phyloP scores from a whole-genome alignment of 1,284 basidiomycete genomes.

The Rhodotorula sp. region DNA sequence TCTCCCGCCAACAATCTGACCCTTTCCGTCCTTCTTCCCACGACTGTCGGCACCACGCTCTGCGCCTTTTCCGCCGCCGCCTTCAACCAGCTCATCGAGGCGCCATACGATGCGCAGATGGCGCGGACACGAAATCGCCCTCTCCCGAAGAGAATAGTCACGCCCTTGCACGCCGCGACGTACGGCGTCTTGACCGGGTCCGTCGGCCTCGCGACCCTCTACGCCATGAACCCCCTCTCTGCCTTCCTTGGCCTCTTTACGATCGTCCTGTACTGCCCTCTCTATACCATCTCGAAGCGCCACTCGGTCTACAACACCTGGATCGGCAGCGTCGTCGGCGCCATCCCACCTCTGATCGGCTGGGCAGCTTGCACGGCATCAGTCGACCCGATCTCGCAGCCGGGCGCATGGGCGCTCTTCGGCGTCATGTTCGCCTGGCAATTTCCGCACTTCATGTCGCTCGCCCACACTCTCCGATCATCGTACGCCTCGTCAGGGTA shows the following conservation, averaged over 20 bases:
- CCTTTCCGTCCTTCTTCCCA: conserved; percentile 63
- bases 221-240: conserved; percentile 81
- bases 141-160: conserved; percentile 78
- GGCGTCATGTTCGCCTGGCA: conserved; percentile 93
- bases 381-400: conserved; percentile 65
- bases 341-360: conserved; percentile 92
- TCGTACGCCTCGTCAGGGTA: conserved; percentile 94
- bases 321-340: conserved; percentile 91
- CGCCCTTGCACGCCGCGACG: conserved; percentile 74
- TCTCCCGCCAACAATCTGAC: conserved; percentile 30
- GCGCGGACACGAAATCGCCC: conserved; percentile 83
- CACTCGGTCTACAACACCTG: conserved; percentile 86
- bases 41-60: conserved; percentile 83
- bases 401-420: conserved; percentile 60
- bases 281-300: conserved; percentile 95
- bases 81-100: conserved; percentile 91
- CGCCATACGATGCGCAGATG: conserved; percentile 97
- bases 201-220: conserved; percentile 73
- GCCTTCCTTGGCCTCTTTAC: conserved; percentile 81
- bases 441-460: conserved; percentile 95
- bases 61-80: conserved; percentile 93
- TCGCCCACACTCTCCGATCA: conserved; percentile 81
- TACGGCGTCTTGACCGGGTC: conserved; percentile 75
- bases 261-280: conserved; percentile 82
- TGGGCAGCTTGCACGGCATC: conserved; percentile 92